These are phyloP conservation scores for Colletotrichum sp. DNA, from an alignment of 2,329 filamentous ascomycete species.

Conservation along the genomic window DNA sequence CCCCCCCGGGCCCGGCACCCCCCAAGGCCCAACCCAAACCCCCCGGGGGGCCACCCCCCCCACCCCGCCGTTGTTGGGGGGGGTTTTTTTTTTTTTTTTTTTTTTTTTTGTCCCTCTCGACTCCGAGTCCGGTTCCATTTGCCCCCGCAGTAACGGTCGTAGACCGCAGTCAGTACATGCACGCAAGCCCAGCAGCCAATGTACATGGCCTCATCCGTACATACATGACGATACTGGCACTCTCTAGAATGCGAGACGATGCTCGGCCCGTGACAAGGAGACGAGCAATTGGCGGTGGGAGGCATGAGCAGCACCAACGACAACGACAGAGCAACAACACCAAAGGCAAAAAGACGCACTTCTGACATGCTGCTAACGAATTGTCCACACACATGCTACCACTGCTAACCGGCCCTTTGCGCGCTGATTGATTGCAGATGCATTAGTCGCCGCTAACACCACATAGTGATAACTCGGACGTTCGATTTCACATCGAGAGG, in stretches of 20 bases:
- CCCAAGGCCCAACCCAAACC: no score
- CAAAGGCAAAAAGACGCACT: neutral
- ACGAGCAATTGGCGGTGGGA: slow-evolving; percentile 7
- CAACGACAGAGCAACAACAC: neutral
- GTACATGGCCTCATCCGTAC: slow-evolving; percentile 12
- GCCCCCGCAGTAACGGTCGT: neutral
- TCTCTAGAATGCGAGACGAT: neutral
- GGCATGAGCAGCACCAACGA: neutral
- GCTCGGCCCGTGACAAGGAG: neutral
- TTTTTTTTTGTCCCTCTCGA: neutral
- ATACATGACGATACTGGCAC: neutral
- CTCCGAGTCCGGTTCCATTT: neutral
- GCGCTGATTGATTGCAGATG: slow-evolving; percentile 38
- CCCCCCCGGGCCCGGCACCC: no score
- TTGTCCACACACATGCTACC: neutral
- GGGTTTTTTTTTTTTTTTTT: neutral
- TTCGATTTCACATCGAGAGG: slow-evolving; percentile 20
- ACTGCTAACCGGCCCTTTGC: slow-evolving; percentile 2
- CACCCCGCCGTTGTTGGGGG: neutral
- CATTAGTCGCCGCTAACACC: slow-evolving; percentile 42
- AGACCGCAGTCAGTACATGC: neutral
- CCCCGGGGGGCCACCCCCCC: no score
- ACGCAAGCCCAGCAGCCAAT: slow-evolving; percentile 1
- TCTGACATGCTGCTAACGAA: slow-evolving; percentile 8
- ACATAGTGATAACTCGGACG: slow-evolving; percentile 33